Evolutionary conservation across 495 filamentous ascomycete genomes (phyloP), one percentile per base, ranked within the genome.

Genomic region (Podospora appendiculata): DNA sequence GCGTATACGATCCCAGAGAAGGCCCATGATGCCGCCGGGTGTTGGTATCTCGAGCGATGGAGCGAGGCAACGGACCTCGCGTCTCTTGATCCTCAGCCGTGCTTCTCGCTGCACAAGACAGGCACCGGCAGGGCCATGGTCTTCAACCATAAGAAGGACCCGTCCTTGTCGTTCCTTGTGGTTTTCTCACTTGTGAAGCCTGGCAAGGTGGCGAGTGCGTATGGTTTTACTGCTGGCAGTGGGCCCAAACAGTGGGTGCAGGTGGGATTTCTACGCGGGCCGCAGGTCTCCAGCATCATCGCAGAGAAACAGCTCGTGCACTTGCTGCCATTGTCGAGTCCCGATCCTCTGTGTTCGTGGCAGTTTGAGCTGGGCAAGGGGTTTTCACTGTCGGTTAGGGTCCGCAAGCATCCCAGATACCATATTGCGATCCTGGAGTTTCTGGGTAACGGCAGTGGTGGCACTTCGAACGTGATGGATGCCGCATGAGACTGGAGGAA

Each of bases 41-140:
- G 47, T 32, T 55, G 53, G 53, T 55, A 55, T 38, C 14, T 51
- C 16, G 53, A 55, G 35, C 40, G 47, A 1, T 55, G 53, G 53
- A 18, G 38, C 17, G 34, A 50, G 33, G 39, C 18, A 0, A 50
- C 47, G 0, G 53, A 55, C 34, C 25, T 10, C 32, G 53, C 47
- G 7, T 18, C 48, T 4, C 41, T 55, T 10, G 11, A 11, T 11
- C 18, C 42, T 4, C 47, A 45, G 32, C 53, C 53, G 10, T 50
- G 38, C 12, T 55, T 55, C 14, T 33, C 47, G 40, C n/a, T 55
- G 11, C 47, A 50, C 12, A 40, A 41, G n/a, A 34, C 53, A 8
- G 53, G 53, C 4, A 40, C 42, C 8, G 32, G 47, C n/a, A 3
- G 53, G 17, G 53, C 53, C 7, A 17, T 51, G 47, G 53, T 48